phyloP scores from a whole-genome alignment of 768 basidiomycete genomes.

The Hemileccinum rubropunctum region DNA sequence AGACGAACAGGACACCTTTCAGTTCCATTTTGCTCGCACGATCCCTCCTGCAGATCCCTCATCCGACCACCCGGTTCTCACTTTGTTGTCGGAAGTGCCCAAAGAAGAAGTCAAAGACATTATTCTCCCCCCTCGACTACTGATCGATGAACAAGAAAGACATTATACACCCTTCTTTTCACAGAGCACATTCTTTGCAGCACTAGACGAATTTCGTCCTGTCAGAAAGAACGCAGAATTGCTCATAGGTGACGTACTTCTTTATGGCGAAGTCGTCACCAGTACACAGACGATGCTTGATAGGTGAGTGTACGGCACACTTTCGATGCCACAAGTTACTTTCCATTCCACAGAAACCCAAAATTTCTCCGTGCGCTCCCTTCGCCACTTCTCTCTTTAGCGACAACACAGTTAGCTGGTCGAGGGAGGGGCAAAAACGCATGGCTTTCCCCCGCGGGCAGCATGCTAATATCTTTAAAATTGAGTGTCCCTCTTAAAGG shows the following conservation, averaged over 20 bases:
- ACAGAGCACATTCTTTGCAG: constrained; percentile 54
- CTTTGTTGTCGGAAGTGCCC: constrained; percentile 27
- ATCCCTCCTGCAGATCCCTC: constrained; percentile 25
- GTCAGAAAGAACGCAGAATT: constrained; percentile 31
- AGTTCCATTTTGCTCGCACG: constrained; percentile 44
- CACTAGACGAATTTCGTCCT: constrained; percentile 37
- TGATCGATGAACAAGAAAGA: constrained; percentile 39
- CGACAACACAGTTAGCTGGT: constrained; percentile 83
- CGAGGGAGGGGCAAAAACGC: constrained; percentile 85
- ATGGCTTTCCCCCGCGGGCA: constrained; percentile 92
- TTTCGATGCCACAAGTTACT: not conserved
- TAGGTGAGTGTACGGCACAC: constrained; percentile 51
- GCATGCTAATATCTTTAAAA: constrained; percentile 61
- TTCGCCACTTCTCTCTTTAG: constrained; percentile 76
- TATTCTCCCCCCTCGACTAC: constrained; percentile 50
- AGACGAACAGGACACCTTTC: constrained; percentile 72
- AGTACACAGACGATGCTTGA: constrained; percentile 96
- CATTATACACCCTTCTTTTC: constrained; percentile 69
- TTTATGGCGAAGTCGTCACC: constrained; percentile 88
- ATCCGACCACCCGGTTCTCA: constrained; percentile 15
- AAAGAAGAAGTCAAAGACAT: constrained; percentile 51
- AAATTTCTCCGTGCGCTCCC: constrained; percentile 66
- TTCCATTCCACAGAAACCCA: constrained; percentile 61
- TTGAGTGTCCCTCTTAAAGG: constrained; percentile 21
- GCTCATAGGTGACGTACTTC: constrained; percentile 71